Evolutionary conservation across 768 basidiomycete genomes (phyloP).

Genomic region (Rhodotorula paludigena): DNA sequence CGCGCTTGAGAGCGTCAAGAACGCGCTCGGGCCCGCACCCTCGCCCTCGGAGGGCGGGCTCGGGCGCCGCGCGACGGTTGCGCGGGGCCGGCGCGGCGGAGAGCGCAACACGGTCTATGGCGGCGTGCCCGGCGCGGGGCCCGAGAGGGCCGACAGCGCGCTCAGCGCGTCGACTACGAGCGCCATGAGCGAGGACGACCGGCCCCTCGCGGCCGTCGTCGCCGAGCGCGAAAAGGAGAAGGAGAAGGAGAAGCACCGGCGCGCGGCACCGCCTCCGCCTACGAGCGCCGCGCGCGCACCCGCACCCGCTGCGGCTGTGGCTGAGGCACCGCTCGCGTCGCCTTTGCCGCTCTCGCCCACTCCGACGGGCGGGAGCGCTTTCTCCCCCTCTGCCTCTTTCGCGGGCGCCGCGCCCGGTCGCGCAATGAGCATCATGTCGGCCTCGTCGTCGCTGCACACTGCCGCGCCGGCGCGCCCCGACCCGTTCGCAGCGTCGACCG

Average conservation of each 20-base stretch:
- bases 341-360: background rate
- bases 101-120: conserved; percentile 6
- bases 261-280: too few relatives aligned
- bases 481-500: conserved; percentile 31
- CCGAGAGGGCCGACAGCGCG: conserved; percentile 7
- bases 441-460: conserved; percentile 26
- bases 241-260: too few relatives aligned
- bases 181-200: too few relatives aligned
- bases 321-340: background rate
- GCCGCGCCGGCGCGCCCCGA: conserved; percentile 11
- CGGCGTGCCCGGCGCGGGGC: background rate
- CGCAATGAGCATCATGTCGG: conserved; percentile 38
- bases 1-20: conserved; percentile 32
- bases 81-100: conserved; percentile 42
- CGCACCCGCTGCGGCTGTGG: too few relatives aligned
- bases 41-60: conserved; percentile 40
- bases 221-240: too few relatives aligned
- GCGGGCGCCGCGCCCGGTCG: conserved; percentile 12
- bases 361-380: too few relatives aligned
- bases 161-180: too few relatives aligned
- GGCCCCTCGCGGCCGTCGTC: conserved; percentile 38
- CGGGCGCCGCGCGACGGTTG: conserved; percentile 42
- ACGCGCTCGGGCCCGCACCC: conserved; percentile 47
- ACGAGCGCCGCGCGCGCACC: too few relatives aligned
- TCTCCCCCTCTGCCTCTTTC: too few relatives aligned